Evolutionary conservation across 768 basidiomycete genomes (phyloP).

Genomic region (Kwoniella newhampshirensis): DNA sequence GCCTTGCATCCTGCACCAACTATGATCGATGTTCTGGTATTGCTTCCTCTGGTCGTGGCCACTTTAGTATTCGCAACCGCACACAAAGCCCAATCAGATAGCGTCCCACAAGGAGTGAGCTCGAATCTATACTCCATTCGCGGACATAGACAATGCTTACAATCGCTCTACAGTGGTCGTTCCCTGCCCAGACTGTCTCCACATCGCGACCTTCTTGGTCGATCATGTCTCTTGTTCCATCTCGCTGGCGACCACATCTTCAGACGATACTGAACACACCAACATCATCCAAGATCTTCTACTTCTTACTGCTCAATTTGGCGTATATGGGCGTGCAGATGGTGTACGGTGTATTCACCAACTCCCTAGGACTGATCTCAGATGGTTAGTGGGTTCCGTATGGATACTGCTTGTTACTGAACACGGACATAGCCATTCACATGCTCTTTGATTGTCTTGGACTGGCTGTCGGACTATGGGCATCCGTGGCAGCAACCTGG

Average conservation of each 20-base stretch:
- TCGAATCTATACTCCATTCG: not conserved
- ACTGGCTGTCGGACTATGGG: slow-evolving; percentile 89
- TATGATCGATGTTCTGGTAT: slow-evolving; percentile 24
- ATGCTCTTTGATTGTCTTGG: slow-evolving; percentile 99
- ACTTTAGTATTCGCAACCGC: slow-evolving; percentile 5
- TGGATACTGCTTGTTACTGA: too few relatives aligned
- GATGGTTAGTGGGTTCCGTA: slow-evolving; percentile 69
- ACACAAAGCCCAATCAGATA: not conserved
- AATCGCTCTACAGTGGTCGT: slow-evolving; percentile 10
- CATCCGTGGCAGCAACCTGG: slow-evolving; percentile 98
- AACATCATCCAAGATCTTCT: slow-evolving; percentile 93
- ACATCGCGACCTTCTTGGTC: slow-evolving; percentile 29
- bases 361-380: slow-evolving; percentile 91
- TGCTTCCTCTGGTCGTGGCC: slow-evolving; percentile 29
- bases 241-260: slow-evolving; percentile 60
- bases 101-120: not conserved
- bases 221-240: slow-evolving; percentile 38
- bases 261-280: slow-evolving; percentile 87
- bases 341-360: slow-evolving; percentile 86
- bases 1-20: slow-evolving; percentile 35
- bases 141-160: not conserved
- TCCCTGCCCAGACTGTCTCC: slow-evolving; percentile 4
- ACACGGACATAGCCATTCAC: slow-evolving; percentile 94
- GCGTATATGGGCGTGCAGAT: slow-evolving; percentile 96
- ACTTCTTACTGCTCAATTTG: slow-evolving; percentile 91